Evolutionary conservation across 2,329 filamentous ascomycete species (phyloP).

Genomic region (Aspergillus sojae): DNA sequence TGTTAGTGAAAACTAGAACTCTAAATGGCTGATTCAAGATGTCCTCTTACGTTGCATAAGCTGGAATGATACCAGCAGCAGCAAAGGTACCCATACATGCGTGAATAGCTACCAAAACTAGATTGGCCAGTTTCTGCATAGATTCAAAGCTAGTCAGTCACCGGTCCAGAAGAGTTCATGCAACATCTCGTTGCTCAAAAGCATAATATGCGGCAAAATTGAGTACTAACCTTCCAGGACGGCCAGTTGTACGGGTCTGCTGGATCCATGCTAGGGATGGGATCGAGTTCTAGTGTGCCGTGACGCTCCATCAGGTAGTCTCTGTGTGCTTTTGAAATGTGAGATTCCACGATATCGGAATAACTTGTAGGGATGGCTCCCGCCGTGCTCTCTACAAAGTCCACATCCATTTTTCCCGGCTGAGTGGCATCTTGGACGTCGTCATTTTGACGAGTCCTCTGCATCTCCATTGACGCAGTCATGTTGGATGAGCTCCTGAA

Average conservation of each 20-base stretch:
- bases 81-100: slow-evolving; percentile 62
- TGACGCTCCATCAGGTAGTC: slow-evolving; percentile 57
- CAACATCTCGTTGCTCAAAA: background rate
- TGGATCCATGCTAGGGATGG: slow-evolving; percentile 53
- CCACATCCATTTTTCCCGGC: slow-evolving; percentile 28
- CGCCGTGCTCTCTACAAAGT: slow-evolving; percentile 34
- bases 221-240: slow-evolving; percentile 49
- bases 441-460: slow-evolving; percentile 20
- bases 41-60: slow-evolving; percentile 45
- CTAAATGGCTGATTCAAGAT: background rate
- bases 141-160: slow-evolving; percentile 7
- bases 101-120: slow-evolving; percentile 60
- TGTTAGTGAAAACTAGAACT: background rate
- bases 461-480: slow-evolving; percentile 31
- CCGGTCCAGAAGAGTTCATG: background rate
- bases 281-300: slow-evolving; percentile 59
- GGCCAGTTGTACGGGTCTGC: slow-evolving; percentile 63
- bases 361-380: slow-evolving; percentile 27
- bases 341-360: slow-evolving; percentile 29
- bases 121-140: slow-evolving; percentile 55
- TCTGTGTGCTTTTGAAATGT: slow-evolving; percentile 33
- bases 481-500: slow-evolving; percentile 17
- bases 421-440: slow-evolving; percentile 15
- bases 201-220: background rate
- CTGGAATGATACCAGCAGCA: slow-evolving; percentile 58